Percentiles rank a stretch among this genome's conserved stretches.
phyloP scores from a whole-genome alignment of 306 rosid genomes.

The Calophaca sinica region DNA sequence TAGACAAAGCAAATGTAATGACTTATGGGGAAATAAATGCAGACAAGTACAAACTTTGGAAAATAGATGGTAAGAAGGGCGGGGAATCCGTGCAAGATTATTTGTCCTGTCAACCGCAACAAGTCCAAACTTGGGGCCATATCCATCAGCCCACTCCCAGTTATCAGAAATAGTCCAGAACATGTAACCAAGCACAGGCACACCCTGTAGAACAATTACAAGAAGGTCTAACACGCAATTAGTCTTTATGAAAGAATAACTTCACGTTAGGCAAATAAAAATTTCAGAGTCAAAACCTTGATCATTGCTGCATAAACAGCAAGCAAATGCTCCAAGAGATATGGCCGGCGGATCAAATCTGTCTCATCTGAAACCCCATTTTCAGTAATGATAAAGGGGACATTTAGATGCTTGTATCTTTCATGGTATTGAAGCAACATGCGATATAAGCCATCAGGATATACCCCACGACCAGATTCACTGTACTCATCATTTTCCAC shows the following conservation, averaged over 20 bases:
- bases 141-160: conserved; percentile 99
- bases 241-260: conserved; percentile 26
- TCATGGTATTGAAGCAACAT: conserved; percentile 91
- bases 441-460: conserved; percentile 96
- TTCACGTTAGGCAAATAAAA: conserved; percentile 25
- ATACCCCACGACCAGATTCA: conserved; percentile 98
- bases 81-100: conserved; percentile 75
- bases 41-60: conserved; percentile 61
- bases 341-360: conserved; percentile 89
- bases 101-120: conserved; percentile 91
- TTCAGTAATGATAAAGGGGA: conserved; percentile 86
- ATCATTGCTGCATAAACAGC: conserved; percentile 83
- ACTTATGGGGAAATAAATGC: conserved; percentile 25
- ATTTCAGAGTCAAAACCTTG: conserved; percentile 58
- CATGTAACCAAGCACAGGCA: conserved; percentile 67
- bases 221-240: conserved; percentile 37
- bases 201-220: conserved; percentile 70
- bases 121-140: conserved; percentile 99
- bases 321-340: conserved; percentile 86
- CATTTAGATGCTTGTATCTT: conserved; percentile 81
- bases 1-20: conserved; percentile 35
- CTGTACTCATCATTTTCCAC: conserved; percentile 92
- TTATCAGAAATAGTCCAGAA: conserved; percentile 98
- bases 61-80: conserved; percentile 90
- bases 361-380: conserved; percentile 94